Evolutionary conservation across 345 rosid species (phyloP), one percentile per base, ranked within the genome.

Genomic region (Citrus cavaleriei): DNA sequence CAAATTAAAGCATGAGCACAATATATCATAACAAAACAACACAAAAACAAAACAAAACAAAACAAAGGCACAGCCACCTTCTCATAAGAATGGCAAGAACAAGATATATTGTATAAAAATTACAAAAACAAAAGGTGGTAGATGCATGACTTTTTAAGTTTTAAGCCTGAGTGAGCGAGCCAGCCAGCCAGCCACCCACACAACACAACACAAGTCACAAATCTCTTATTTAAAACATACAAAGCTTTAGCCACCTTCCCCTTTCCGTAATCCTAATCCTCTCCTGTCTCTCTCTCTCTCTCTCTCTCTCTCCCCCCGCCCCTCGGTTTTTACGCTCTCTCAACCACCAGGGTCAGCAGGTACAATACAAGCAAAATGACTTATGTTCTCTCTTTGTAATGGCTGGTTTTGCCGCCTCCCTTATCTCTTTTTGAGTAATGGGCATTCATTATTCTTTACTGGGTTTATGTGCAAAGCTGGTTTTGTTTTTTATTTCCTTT

Each of bases 101-200:
- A 42, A 24, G 35, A 72, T 6, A 70, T 30, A 35, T 10, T 5
- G 74, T 34, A 74, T 27, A 9, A 72, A 51, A 63, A 28, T 16
- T 4, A 49, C 32, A 57, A 55, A 85, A 84, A 81, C 81, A 84
- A 85, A 89, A 88, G 93, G 93, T 92, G 93, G 97, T 89, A 84
- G 93, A 92, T 90, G 91, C 94, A 91, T 90, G 92, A 66, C 46
- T 24, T 16, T 28, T 30, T 30, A 30, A 30, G 32, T 30, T 30
- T 35, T 2, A 46, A 46, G 51, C 51, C 51, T 3, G 51, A 12
- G 51, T 1, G 18, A 32, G 66, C 8, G 7, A 28, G 51, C 51
- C 18, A 32, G 66, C 18, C 18, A 28, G 35, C 67, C 46, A 35
- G 46, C 70, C 70, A 90, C 86, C 83, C 89, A 78, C 87, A 74